Conservation (phyloP, 164 flowering plant genomes). For the Berberis thunbergii region DNA sequence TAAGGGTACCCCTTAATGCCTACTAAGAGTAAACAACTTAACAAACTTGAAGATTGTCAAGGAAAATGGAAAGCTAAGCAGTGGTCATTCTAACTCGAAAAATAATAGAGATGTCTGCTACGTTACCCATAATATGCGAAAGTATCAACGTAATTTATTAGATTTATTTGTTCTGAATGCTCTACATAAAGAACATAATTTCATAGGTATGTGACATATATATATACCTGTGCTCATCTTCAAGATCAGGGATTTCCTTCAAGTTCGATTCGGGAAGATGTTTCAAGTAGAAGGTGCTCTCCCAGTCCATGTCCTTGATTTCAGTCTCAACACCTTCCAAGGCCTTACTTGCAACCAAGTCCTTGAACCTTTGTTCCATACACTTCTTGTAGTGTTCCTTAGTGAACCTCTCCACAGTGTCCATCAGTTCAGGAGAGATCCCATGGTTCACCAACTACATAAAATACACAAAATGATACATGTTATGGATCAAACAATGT, state of each 20-base stretch:
- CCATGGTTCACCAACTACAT: slow-evolving; percentile 71
- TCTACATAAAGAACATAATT: neutral
- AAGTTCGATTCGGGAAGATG: slow-evolving; percentile 79
- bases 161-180: too few relatives aligned
- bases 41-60: neutral
- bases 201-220: neutral
- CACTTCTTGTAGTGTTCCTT: slow-evolving; percentile 73
- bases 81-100: too few relatives aligned
- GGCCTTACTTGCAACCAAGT: slow-evolving; percentile 46
- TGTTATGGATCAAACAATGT: neutral
- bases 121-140: too few relatives aligned
- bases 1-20: too few relatives aligned
- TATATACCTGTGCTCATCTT: slow-evolving; percentile 49
- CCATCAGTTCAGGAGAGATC: slow-evolving; percentile 55
- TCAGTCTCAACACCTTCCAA: slow-evolving; percentile 35
- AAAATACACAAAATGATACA: neutral
- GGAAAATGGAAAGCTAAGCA: too few relatives aligned
- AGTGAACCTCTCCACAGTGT: slow-evolving; percentile 67
- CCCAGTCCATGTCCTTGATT: slow-evolving; percentile 70
- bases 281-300: slow-evolving; percentile 71
- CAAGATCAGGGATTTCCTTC: slow-evolving; percentile 73
- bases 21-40: too few relatives aligned
- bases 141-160: too few relatives aligned
- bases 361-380: slow-evolving; percentile 78
- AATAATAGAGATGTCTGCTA: too few relatives aligned